These are phyloP conservation scores for Juncus inflexus DNA, from an alignment of 176 grass and related monocot species.

Conservation along the genomic window DNA sequence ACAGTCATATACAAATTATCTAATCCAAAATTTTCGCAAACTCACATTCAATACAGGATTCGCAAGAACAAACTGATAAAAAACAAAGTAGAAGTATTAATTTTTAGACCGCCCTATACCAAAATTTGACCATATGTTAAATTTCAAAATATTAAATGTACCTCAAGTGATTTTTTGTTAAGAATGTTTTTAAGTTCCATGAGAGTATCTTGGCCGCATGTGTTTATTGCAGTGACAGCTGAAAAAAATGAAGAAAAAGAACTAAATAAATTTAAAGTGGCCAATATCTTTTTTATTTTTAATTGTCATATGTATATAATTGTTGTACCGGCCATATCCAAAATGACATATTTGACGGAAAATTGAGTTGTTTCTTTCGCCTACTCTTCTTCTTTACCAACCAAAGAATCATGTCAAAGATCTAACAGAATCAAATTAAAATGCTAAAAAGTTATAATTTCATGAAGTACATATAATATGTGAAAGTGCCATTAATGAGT, in stretches of 20 bases:
- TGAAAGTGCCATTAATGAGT: neutral
- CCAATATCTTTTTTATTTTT: neutral
- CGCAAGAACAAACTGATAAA: constrained; percentile 66
- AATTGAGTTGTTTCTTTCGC: constrained; percentile 41
- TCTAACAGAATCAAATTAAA: too few relatives aligned
- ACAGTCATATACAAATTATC: constrained; percentile 76
- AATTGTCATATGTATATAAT: neutral
- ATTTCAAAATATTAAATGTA: neutral
- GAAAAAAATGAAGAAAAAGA: neutral
- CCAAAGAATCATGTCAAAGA: constrained; percentile 42
- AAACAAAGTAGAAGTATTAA: constrained; percentile 38
- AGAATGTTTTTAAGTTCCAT: constrained; percentile 67
- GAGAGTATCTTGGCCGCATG: constrained; percentile 71
- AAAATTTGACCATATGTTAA: neutral
- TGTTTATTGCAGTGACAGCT: constrained; percentile 83
- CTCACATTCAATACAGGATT: constrained; percentile 76
- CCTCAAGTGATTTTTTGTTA: constrained; percentile 64
- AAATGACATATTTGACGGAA: constrained; percentile 55
- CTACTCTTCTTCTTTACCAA: constrained; percentile 81
- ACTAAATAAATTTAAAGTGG: neutral
- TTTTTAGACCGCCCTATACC: neutral
- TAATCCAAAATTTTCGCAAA: constrained; percentile 51
- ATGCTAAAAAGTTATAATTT: constrained; percentile 1
- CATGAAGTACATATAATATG: neutral
- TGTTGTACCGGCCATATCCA: constrained; percentile 73